A percentile compares a stretch with the other conserved stretches of the same genome.
Evolutionary conservation across 75 land plant genomes (phyloP).

Genomic region (Isoetes taiwanensis): DNA sequence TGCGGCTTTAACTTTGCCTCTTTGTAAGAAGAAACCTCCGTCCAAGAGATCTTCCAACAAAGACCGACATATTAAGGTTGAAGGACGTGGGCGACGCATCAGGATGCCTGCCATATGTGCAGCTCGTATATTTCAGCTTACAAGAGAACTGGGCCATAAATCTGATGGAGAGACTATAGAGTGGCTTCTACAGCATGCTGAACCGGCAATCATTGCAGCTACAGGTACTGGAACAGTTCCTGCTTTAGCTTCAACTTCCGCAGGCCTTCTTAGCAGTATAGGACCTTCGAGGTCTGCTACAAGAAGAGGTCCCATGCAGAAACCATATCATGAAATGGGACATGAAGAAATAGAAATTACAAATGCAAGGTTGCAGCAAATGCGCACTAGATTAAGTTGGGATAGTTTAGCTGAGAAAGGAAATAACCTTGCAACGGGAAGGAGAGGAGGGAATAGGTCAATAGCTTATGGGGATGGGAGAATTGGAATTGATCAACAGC

Average conservation of each 20-base stretch:
- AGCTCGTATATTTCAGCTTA: slow-evolving; percentile 87
- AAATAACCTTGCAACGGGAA: too few relatives aligned
- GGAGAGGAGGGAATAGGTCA: too few relatives aligned
- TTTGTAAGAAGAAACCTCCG: slow-evolving; percentile 50
- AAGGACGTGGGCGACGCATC: slow-evolving; percentile 79
- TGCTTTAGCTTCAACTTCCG: slow-evolving; percentile 56
- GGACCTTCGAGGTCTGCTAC: too few relatives aligned
- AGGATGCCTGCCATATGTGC: slow-evolving; percentile 92
- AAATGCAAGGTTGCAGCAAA: too few relatives aligned
- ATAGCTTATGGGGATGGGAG: too few relatives aligned
- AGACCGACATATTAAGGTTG: slow-evolving; percentile 87
- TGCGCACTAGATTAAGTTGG: too few relatives aligned
- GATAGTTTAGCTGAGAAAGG: too few relatives aligned
- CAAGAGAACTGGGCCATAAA: slow-evolving; percentile 80
- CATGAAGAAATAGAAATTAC: too few relatives aligned
- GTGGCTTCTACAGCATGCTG: slow-evolving; percentile 89
- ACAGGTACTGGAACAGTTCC: slow-evolving; percentile 94
- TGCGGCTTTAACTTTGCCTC: too few relatives aligned
- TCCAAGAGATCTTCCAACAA: slow-evolving; percentile 80
- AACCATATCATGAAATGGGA: too few relatives aligned
- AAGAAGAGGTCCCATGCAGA: too few relatives aligned
- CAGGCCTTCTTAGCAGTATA: slow-evolving; percentile 63
- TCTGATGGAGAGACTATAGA: slow-evolving; percentile 95
- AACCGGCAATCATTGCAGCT: slow-evolving; percentile 78
- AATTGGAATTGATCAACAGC: too few relatives aligned